Percentiles rank a stretch among this genome's conserved stretches.
Evolutionary conservation across 202 grass and related monocot species (phyloP).

Genomic region (Elaeis oleifera): DNA sequence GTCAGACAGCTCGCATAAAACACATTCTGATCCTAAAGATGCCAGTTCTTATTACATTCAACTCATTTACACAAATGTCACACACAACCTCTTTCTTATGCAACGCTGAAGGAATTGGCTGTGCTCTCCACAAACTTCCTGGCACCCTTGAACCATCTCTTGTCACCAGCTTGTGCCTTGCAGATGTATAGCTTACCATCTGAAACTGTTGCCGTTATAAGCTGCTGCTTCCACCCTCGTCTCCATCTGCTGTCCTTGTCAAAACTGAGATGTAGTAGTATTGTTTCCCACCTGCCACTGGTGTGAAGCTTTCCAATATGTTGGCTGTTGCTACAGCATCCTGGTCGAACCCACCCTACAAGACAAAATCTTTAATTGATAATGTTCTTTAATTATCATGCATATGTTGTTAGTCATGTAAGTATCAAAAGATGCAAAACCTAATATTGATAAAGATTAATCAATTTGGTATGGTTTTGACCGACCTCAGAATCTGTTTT

Average conservation of each 20-base stretch:
- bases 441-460: too few species aligned
- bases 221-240: constrained; percentile 91
- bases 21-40: constrained; percentile 1
- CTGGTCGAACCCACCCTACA: constrained; percentile 69
- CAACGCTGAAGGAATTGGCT: constrained; percentile 71
- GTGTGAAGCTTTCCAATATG: constrained; percentile 46
- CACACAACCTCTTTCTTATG: constrained; percentile 16
- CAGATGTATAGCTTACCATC: constrained; percentile 95
- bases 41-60: not conserved
- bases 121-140: constrained; percentile 82
- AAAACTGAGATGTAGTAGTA: constrained; percentile 80
- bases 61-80: not conserved
- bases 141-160: constrained; percentile 98
- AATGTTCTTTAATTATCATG: too few species aligned
- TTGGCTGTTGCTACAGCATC: constrained; percentile 76
- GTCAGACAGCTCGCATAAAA: not conserved
- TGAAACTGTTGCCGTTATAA: constrained; percentile 59
- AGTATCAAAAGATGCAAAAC: too few species aligned
- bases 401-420: too few species aligned
- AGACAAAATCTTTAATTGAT: not conserved
- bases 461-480: not conserved
- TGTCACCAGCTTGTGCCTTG: constrained; percentile 96
- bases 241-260: constrained; percentile 80
- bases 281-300: constrained; percentile 52
- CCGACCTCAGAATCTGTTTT: constrained; percentile 74